A percentile compares a stretch with the other conserved stretches of the same genome.
Conservation (phyloP, 139 green algal genomes). For the Chlorella sp. region DNA sequence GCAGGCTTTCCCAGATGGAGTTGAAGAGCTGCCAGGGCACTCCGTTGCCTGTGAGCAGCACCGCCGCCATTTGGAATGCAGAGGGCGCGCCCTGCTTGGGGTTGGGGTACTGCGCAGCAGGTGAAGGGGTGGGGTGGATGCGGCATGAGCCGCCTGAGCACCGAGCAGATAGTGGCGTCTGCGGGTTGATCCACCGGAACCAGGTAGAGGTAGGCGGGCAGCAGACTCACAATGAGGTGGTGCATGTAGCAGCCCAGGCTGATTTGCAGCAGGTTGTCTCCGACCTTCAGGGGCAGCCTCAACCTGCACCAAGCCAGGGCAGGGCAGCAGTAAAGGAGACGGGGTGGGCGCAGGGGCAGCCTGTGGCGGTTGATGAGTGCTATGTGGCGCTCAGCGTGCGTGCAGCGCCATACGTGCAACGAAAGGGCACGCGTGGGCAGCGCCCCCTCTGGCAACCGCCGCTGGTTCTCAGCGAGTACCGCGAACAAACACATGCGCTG, state of each 20-base stretch:
- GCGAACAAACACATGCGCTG: no score
- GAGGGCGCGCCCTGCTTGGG: no score
- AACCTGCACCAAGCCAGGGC: not conserved
- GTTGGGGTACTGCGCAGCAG: not conserved
- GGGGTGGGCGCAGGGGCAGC: not conserved
- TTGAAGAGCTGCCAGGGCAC: conserved; percentile 29
- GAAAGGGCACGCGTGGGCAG: no score
- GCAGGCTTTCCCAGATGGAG: conserved; percentile 11
- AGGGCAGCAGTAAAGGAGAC: not conserved
- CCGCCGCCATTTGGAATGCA: not conserved
- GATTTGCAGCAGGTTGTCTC: conserved; percentile 17
- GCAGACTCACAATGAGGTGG: not conserved
- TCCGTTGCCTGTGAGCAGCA: conserved; percentile 28
- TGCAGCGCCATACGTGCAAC: no score
- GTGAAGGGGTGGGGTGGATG: not conserved
- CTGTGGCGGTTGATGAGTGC: no score
- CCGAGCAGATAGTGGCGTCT: not conserved
- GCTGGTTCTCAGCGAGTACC: no score
- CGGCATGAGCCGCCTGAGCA: no score
- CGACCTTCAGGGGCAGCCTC: not conserved
- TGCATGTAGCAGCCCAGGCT: conserved; percentile 17
- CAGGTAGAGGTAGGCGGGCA: not conserved
- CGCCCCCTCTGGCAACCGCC: no score
- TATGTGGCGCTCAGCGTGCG: no score
- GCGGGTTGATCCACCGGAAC: no score